Conservation (phyloP, 495 filamentous ascomycete species). For the Symbiotaphrina buchneri region DNA sequence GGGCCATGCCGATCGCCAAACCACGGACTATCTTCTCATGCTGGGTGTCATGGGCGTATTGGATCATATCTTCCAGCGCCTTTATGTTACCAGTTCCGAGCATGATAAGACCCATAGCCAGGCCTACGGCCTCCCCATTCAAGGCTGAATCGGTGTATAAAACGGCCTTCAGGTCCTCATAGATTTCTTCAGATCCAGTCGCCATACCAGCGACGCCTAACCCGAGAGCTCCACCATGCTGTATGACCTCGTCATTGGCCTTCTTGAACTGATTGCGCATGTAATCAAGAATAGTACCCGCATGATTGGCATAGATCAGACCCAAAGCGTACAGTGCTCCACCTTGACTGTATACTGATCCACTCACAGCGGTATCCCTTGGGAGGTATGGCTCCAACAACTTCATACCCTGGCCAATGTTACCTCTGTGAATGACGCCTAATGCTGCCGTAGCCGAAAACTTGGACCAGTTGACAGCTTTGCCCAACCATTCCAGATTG, state of each 20-base stretch:
- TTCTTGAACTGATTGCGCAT: conserved; percentile 70
- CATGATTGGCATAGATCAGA: conserved; percentile 94
- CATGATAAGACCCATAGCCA: conserved; percentile 95
- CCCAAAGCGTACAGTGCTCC: conserved; percentile 90
- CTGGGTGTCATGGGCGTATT: conserved; percentile 91
- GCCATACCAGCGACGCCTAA: conserved; percentile 97
- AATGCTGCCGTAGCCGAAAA: conserved; percentile 95
- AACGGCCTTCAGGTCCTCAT: conserved; percentile 69
- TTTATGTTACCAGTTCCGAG: conserved; percentile 82
- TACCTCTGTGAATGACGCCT: conserved; percentile 90
- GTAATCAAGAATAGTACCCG: conserved; percentile 62
- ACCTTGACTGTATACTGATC: conserved; percentile 87
- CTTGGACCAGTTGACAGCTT: conserved; percentile 99
- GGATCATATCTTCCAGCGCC: conserved; percentile 84
- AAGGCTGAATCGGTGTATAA: conserved; percentile 85
- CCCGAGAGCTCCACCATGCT: conserved; percentile 88
- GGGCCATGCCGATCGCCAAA: conserved; percentile 83
- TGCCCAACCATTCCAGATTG: conserved; percentile 94
- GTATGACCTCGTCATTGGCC: conserved; percentile 81
- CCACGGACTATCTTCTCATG: conserved; percentile 98
- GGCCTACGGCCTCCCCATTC: conserved; percentile 88
- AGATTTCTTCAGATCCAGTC: conserved; percentile 72
- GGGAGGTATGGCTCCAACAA: conserved; percentile 90
- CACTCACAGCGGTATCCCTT: conserved; percentile 40
- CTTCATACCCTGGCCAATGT: conserved; percentile 78